Percentiles rank a stretch among this genome's conserved stretches.
These are phyloP conservation scores for Xanthoconium purpureum DNA, from an alignment of 768 basidiomycete species.

Conservation along the genomic window DNA sequence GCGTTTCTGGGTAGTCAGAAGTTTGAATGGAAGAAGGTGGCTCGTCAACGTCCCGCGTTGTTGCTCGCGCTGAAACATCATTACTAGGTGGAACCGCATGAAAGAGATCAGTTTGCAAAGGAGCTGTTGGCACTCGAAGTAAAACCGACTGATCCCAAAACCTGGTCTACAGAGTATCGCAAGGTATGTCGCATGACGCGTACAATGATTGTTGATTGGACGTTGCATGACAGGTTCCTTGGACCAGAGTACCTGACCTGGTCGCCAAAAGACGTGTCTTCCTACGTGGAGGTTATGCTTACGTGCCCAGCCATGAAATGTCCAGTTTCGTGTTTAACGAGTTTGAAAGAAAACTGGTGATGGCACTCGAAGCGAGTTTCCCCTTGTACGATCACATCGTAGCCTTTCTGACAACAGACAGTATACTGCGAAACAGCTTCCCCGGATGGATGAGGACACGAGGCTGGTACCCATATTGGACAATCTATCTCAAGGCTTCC, in stretches of 20 bases:
- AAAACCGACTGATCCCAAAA: not conserved
- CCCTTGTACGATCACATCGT: not conserved
- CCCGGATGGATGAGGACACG: conserved; percentile 91
- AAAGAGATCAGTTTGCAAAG: conserved; percentile 46
- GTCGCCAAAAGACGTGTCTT: conserved; percentile 80
- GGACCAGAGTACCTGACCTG: conserved; percentile 93
- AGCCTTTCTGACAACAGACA: conserved; percentile 32
- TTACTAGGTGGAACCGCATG: conserved; percentile 51
- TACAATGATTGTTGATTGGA: not conserved
- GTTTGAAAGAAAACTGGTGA: conserved; percentile 70
- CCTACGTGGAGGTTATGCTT: conserved; percentile 80
- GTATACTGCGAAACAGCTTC: conserved; percentile 82
- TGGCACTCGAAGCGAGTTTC: conserved; percentile 66
- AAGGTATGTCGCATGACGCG: conserved; percentile 50
- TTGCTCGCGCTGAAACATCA: conserved; percentile 1
- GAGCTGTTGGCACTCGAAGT: conserved; percentile 44
- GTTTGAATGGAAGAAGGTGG: conserved; percentile 64
- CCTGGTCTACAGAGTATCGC: conserved; percentile 45
- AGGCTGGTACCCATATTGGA: conserved; percentile 85
- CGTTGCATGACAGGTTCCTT: conserved; percentile 67
- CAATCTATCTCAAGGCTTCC: conserved; percentile 91
- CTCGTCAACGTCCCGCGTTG: conserved; percentile 10
- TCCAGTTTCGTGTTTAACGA: conserved; percentile 87
- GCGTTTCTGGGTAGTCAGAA: conserved; percentile 53
- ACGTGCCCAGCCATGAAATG: conserved; percentile 73